These are phyloP conservation scores for Cadophora luteo-olivacea DNA, from an alignment of 2,329 filamentous ascomycete species.

Conservation along the genomic window DNA sequence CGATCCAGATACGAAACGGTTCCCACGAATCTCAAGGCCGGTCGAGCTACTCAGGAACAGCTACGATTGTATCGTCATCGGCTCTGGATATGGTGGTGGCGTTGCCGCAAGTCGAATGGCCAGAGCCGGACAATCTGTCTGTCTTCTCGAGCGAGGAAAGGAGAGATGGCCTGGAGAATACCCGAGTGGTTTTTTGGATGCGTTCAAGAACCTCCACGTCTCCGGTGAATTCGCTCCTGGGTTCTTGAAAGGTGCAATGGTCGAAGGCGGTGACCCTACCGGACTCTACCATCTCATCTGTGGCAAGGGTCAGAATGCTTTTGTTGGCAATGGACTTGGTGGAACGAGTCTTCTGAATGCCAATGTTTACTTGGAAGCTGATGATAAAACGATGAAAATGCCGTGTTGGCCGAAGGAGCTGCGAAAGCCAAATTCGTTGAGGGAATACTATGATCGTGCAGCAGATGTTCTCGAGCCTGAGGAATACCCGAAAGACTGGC, in stretches of 20 bases:
- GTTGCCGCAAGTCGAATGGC: conserved; percentile 71
- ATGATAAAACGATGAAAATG: conserved; percentile 58
- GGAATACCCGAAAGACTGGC: conserved; percentile 63
- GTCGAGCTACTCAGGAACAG: conserved; percentile 61
- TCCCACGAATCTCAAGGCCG: conserved; percentile 61
- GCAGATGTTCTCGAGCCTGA: conserved; percentile 63
- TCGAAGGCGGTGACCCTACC: conserved; percentile 59
- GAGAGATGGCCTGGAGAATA: conserved; percentile 74
- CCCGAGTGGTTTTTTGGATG: conserved; percentile 55
- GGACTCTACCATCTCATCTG: conserved; percentile 69
- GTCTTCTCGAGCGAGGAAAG: conserved; percentile 67
- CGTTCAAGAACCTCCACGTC: conserved; percentile 59
- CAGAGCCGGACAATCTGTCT: conserved; percentile 64
- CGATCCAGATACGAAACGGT: conserved; percentile 44
- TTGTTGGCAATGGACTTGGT: conserved; percentile 57
- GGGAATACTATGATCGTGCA: conserved; percentile 63
- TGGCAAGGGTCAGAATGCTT: conserved; percentile 67
- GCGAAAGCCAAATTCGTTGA: conserved; percentile 50
- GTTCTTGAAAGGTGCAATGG: conserved; percentile 49
- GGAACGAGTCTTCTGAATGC: conserved; percentile 72
- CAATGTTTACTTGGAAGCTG: conserved; percentile 69
- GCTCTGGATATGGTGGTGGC: conserved; percentile 72
- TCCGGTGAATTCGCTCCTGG: conserved; percentile 59
- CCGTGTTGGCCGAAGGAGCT: conserved; percentile 66
- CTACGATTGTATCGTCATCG: conserved; percentile 72